Percentiles rank a stretch among this genome's conserved stretches.
These are phyloP conservation scores for Seiridium cupressi DNA, from an alignment of 2,329 filamentous ascomycete genomes.

Conservation along the genomic window DNA sequence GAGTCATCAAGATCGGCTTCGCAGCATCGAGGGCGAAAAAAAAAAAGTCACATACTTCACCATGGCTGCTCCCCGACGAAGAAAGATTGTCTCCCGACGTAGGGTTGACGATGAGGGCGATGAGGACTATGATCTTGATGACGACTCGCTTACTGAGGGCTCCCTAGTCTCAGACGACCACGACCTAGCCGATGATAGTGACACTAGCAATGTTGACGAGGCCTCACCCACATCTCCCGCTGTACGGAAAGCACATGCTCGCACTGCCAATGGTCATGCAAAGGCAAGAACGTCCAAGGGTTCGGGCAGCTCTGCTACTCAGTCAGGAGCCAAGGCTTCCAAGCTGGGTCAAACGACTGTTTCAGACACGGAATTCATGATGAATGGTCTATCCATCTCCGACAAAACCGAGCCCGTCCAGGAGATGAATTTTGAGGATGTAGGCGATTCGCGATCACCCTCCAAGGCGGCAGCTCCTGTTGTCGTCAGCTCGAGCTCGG, in stretches of 20 bases:
- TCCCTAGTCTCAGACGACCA: conserved; percentile 62
- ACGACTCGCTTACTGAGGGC: conserved; percentile 65
- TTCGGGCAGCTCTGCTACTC: conserved; percentile 25
- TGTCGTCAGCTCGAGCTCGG: conserved; percentile 52
- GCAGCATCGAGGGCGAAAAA: conserved; percentile 5
- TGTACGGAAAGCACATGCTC: conserved; percentile 24
- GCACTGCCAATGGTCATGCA: conserved; percentile 31
- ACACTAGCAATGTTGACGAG: conserved; percentile 62
- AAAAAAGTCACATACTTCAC: conserved; percentile 15
- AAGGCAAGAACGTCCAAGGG: conserved; percentile 25
- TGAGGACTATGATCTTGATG: conserved; percentile 63
- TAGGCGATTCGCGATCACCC: conserved; percentile 29
- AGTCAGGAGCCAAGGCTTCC: conserved; percentile 30
- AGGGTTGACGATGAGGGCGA: conserved; percentile 70
- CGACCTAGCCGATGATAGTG: conserved; percentile 58
- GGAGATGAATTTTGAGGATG: conserved; percentile 48
- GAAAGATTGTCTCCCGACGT: conserved; percentile 66
- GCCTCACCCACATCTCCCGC: conserved; percentile 41
- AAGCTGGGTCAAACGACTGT: conserved; percentile 30
- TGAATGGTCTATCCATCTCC: conserved; percentile 50
- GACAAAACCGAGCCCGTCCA: conserved; percentile 38
- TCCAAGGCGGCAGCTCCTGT: conserved; percentile 47
- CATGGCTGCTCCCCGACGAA: conserved; percentile 56
- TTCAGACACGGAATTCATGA: conserved; percentile 58
- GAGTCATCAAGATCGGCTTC: neutral